These are phyloP conservation scores for Eucalyptus leucophloia DNA, from an alignment of 345 rosid species.

Conservation along the genomic window DNA sequence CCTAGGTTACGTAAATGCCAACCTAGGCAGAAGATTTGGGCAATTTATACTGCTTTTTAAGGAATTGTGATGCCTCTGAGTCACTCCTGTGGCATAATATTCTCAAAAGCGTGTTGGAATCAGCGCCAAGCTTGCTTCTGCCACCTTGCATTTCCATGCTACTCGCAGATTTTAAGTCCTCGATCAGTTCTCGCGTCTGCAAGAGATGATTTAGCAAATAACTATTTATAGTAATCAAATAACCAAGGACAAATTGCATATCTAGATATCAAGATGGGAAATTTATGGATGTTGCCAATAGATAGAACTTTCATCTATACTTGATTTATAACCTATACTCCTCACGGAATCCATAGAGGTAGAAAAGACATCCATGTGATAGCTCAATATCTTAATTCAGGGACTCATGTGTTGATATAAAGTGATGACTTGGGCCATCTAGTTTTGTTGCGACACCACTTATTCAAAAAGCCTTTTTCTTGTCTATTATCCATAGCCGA, in stretches of 20 bases:
- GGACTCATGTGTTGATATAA: neutral
- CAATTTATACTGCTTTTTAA: constrained; percentile 88
- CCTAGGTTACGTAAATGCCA: neutral
- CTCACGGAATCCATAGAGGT: neutral
- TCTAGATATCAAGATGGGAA: neutral
- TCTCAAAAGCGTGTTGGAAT: constrained; percentile 65
- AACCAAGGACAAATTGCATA: neutral
- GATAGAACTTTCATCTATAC: neutral
- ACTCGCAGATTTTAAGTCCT: constrained; percentile 63
- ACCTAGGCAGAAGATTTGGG: constrained; percentile 55
- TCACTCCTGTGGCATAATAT: constrained; percentile 85
- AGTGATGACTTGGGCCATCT: neutral
- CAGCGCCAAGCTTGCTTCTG: constrained; percentile 65
- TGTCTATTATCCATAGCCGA: neutral
- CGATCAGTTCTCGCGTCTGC: constrained; percentile 82
- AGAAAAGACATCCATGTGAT: neutral
- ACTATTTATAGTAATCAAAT: neutral
- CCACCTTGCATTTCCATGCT: constrained; percentile 47
- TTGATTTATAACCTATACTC: neutral
- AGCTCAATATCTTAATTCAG: neutral
- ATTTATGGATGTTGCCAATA: neutral
- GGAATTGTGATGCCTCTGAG: constrained; percentile 81
- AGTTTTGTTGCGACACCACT: neutral
- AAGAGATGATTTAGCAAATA: neutral
- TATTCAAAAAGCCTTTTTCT: neutral